A percentile compares a stretch with the other conserved stretches of the same genome.
phyloP scores from a whole-genome alignment of 2,329 filamentous ascomycete genomes.

The Fusarium domesticum region DNA sequence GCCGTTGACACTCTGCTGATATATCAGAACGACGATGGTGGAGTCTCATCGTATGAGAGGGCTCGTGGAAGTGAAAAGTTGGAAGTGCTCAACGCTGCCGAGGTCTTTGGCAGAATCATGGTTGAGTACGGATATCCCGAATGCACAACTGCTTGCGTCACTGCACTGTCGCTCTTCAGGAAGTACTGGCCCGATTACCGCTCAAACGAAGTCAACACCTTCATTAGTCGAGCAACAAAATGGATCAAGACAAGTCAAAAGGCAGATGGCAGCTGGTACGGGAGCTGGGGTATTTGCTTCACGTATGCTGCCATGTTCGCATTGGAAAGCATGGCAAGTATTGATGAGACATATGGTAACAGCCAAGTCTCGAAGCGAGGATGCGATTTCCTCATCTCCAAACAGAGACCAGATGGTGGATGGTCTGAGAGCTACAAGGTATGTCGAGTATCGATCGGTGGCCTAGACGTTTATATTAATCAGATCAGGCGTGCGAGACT shows the following conservation, averaged over 20 bases:
- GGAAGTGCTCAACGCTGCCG: conserved; percentile 88
- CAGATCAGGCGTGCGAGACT: conserved; percentile 66
- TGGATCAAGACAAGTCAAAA: conserved; percentile 82
- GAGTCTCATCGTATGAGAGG: conserved; percentile 86
- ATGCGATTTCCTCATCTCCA: conserved; percentile 81
- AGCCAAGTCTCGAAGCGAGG: conserved; percentile 68
- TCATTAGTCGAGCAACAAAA: conserved; percentile 69
- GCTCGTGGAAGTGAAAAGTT: conserved; percentile 73
- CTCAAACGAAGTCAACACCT: conserved; percentile 66
- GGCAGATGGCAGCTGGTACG: conserved; percentile 91
- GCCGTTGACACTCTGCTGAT: conserved; percentile 86
- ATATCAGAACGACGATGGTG: conserved; percentile 80
- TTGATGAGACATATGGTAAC: conserved; percentile 78
- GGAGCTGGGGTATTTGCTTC: conserved; percentile 96
- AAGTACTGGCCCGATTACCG: conserved; percentile 81
- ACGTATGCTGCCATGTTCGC: conserved; percentile 98
- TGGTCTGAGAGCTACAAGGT: conserved; percentile 94
- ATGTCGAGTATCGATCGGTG: conserved; percentile 18
- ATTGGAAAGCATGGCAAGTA: conserved; percentile 75
- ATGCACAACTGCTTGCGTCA: conserved; percentile 93
- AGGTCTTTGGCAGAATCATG: conserved; percentile 97
- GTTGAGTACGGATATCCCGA: conserved; percentile 98
- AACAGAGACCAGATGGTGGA: conserved; percentile 84
- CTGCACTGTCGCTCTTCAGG: conserved; percentile 77
- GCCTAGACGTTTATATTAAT: conserved; percentile 12